Evolutionary conservation across 108 stramenopile genomes (phyloP).

Genomic region (Licmophora abbreviata): DNA sequence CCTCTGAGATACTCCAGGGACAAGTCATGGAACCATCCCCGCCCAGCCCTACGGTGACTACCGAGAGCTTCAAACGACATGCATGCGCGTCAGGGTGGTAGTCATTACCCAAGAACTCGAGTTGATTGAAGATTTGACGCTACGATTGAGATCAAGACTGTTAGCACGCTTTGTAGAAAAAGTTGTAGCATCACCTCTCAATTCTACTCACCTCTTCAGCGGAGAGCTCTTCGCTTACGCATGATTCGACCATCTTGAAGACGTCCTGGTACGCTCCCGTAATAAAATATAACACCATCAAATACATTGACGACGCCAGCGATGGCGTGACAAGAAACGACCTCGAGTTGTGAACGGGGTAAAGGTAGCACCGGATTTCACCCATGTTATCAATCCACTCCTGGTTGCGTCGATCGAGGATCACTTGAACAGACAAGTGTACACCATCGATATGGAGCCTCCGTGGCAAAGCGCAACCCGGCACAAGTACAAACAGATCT

Average conservation of each 20-base stretch:
- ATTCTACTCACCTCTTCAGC: constrained; percentile 73
- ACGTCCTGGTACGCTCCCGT: constrained; percentile 93
- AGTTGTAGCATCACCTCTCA: neutral
- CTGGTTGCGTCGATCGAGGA: constrained; percentile 87
- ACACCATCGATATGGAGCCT: constrained; percentile 76
- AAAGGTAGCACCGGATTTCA: constrained; percentile 93
- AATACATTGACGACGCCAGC: constrained; percentile 92
- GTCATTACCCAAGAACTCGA: constrained; percentile 90
- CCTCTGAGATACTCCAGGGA: constrained; percentile 85
- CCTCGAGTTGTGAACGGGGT: constrained; percentile 92
- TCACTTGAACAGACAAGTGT: constrained; percentile 80
- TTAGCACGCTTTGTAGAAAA: neutral
- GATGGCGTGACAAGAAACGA: constrained; percentile 91
- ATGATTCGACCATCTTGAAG: constrained; percentile 93
- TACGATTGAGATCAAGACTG: constrained; percentile 7
- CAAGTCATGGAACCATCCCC: constrained; percentile 83
- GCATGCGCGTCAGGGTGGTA: constrained; percentile 95
- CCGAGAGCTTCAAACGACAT: constrained; percentile 88
- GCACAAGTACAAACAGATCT: constrained; percentile 92
- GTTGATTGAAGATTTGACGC: constrained; percentile 88
- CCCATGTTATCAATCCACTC: constrained; percentile 97
- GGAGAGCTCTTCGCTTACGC: constrained; percentile 91
- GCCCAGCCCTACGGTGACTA: constrained; percentile 81
- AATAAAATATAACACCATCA: constrained; percentile 95
- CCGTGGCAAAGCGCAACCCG: constrained; percentile 88